Evolutionary conservation across 768 basidiomycete genomes (phyloP).

Genomic region (Rhodotorula kratochvilovae): DNA sequence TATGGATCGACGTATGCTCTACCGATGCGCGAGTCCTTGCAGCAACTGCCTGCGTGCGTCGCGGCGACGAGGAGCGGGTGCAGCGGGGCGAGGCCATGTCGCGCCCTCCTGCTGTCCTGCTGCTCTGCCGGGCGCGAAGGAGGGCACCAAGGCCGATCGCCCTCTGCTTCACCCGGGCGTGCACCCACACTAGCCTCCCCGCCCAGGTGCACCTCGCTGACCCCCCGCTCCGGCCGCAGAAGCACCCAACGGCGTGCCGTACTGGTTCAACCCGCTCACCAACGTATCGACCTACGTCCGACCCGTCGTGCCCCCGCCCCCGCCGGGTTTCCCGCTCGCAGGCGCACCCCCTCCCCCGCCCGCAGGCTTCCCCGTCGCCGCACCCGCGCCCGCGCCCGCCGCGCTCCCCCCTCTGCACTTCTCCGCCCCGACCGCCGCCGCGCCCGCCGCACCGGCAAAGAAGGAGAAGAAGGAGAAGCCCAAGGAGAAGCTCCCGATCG

Average conservation of each 20-base stretch:
- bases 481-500: conserved; percentile 70
- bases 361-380: conserved; percentile 49
- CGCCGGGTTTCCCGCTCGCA: conserved; percentile 32
- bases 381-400: conserved; percentile 44
- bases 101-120: too few relatives aligned
- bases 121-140: too few relatives aligned
- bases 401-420: conserved; percentile 23
- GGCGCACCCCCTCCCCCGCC: conserved; percentile 36
- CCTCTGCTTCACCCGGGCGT: too few relatives aligned
- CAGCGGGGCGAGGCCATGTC: too few relatives aligned
- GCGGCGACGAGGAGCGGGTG: too few relatives aligned
- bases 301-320: conserved; percentile 55
- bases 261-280: conserved; percentile 78
- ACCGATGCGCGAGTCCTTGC: too few relatives aligned
- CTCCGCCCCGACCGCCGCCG: neutral
- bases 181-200: too few relatives aligned
- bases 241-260: conserved; percentile 73
- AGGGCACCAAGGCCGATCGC: too few relatives aligned
- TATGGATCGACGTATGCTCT: too few relatives aligned
- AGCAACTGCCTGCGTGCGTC: too few relatives aligned
- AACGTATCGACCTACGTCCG: conserved; percentile 82
- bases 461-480: conserved; percentile 84
- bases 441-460: conserved; percentile 40
- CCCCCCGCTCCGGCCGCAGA: neutral
- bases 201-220: neutral